Conservation (phyloP, 2,329 filamentous ascomycete species). For the Cryphonectria carpinicola region DNA sequence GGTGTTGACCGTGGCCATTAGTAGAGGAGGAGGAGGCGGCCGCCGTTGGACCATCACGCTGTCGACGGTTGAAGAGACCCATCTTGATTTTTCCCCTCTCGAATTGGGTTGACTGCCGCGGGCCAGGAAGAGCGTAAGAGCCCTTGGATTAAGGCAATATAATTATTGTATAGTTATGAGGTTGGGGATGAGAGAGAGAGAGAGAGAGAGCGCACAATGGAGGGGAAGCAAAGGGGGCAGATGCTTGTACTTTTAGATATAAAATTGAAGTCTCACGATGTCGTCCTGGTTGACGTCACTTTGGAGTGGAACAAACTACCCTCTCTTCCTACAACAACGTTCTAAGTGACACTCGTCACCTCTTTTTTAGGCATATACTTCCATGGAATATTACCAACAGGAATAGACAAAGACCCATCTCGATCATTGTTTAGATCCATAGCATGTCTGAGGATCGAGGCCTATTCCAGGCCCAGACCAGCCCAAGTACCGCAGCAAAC, state of each 20-base stretch:
- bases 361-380: not conserved
- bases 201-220: not conserved
- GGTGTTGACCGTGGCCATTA: conserved; percentile 13
- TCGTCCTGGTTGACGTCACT: not conserved
- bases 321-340: not conserved
- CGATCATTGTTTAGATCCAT: not conserved
- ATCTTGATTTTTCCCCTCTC: conserved; percentile 24
- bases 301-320: not conserved
- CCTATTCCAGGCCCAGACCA: not conserved
- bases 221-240: not conserved
- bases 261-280: not conserved
- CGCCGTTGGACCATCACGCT: conserved; percentile 27
- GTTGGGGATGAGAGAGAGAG: not conserved
- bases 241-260: not conserved
- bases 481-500: not conserved
- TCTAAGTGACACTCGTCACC: not conserved
- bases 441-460: not conserved
- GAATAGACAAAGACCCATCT: not conserved
- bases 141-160: not conserved
- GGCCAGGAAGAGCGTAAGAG: conserved; percentile 1
- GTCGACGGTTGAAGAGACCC: conserved; percentile 35
- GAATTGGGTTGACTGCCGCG: not conserved
- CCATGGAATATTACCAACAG: not conserved
- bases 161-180: not conserved
- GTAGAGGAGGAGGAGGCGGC: conserved; percentile 12